Evolutionary conservation across 306 rosid genomes (phyloP).

Genomic region (Trifolium repens): DNA sequence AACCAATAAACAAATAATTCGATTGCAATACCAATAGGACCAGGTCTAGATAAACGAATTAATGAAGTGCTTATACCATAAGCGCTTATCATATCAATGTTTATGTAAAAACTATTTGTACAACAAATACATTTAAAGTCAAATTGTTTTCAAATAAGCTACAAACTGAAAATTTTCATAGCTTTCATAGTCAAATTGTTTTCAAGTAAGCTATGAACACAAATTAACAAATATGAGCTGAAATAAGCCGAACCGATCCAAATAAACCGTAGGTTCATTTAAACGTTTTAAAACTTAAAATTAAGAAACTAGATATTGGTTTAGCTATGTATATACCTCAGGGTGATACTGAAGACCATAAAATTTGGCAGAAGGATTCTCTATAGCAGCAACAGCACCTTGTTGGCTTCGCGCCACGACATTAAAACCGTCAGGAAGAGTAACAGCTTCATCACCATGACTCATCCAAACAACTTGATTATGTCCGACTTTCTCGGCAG

Average conservation of each 20-base stretch:
- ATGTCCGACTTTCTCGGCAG: constrained; percentile 52
- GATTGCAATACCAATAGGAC: neutral
- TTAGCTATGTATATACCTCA: constrained; percentile 53
- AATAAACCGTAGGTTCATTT: too few species aligned
- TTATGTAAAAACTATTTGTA: too few species aligned
- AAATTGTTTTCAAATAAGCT: too few species aligned
- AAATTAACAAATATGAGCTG: too few species aligned
- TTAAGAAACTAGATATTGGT: neutral
- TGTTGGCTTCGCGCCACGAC: constrained; percentile 82
- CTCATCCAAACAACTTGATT: constrained; percentile 88
- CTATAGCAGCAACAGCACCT: constrained; percentile 76
- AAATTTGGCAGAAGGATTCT: constrained; percentile 60
- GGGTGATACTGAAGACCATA: constrained; percentile 96
- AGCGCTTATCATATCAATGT: too few species aligned
- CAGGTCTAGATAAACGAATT: too few species aligned
- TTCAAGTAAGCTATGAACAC: too few species aligned
- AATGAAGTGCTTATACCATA: too few species aligned
- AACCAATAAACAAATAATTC: neutral
- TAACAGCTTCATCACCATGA: constrained; percentile 85
- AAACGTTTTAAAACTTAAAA: neutral
- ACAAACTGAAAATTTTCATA: too few species aligned
- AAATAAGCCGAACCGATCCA: too few species aligned
- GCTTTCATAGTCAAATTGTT: too few species aligned
- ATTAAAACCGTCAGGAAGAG: constrained; percentile 68
- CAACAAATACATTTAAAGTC: too few species aligned